Base-by-base conservation (phyloP, 2,329 filamentous ascomycete genomes). In the Amesomyces nigricolor region DNA sequence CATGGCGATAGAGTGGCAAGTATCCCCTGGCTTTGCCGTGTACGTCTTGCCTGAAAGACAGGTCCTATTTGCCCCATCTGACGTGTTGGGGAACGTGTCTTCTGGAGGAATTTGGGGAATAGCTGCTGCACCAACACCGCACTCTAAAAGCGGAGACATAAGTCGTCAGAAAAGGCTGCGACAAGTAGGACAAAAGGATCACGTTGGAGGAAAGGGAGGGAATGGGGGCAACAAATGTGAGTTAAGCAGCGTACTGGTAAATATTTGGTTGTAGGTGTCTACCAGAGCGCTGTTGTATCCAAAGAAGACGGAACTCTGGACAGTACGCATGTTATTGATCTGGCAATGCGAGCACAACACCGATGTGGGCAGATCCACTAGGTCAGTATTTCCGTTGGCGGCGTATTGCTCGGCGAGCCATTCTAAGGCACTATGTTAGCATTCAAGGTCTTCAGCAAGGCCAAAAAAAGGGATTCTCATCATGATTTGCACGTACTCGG, bases 261-360 rank as follows among this genome's bases (percentile, higher is more conserved):
- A 51, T 29, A 51, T 37, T 30, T 16, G 32, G 26, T 17, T 29
- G 39, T 51, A 51, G 2, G 39, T 51, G 7, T 43, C 48, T 5
- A 51, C 48, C 29, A 51, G 43, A 40, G 48, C 48, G 39, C 14
- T 40, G 16, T 51, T 51, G 39, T 51, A 51, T 5, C 48, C 48
- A 6, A 43, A 30, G 39, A 51, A 51, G 10, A 42, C 8, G 1
- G 48, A 51, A 11, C 26, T 44, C 48, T 51, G 48, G 29, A 51
- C 48, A 5, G 48, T 44, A 16, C 39, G 10, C 48, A 51, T 51
- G 38, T 37, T 51, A 39, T 44, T 51, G 38, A 51, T 51, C 39
- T 51, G 48, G 17, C 48, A 51, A 17, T 51, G 48, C n/a, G 39
- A 44, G 39, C 48, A 51, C 7, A 51, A 30, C 3, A 51, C 48